Evolutionary conservation across 352 stramenopile species (phyloP).

Genomic region (Pythium monospermum): DNA sequence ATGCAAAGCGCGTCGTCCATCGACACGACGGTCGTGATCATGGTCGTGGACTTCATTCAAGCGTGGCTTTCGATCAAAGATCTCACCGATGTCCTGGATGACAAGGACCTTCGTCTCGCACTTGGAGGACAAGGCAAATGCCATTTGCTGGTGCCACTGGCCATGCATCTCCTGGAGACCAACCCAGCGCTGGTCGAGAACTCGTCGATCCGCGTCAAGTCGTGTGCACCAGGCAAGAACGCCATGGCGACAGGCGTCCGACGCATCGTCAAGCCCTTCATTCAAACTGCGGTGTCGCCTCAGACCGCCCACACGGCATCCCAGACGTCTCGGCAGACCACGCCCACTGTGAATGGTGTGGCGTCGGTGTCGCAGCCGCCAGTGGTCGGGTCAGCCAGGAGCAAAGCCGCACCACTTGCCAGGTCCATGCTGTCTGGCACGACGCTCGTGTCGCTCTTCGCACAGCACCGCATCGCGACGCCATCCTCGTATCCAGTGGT

Average conservation of each 20-base stretch:
- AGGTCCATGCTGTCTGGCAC: too few species aligned
- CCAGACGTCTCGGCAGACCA: too few species aligned
- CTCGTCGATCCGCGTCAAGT: conserved; percentile 3
- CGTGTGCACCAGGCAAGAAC: background rate
- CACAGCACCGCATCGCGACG: too few species aligned
- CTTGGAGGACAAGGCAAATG: background rate
- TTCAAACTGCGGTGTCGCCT: background rate
- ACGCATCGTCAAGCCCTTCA: background rate
- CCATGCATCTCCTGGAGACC: background rate
- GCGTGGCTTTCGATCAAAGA: conserved; percentile 19
- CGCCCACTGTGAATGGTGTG: too few species aligned
- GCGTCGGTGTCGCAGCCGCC: too few species aligned
- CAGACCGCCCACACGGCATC: too few species aligned
- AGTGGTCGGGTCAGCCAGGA: too few species aligned
- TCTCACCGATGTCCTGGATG: conserved; percentile 7
- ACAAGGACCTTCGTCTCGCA: background rate
- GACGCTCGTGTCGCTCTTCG: too few species aligned
- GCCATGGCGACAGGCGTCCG: background rate
- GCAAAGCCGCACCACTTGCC: too few species aligned
- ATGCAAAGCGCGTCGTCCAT: conserved; percentile 25
- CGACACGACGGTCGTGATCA: conserved; percentile 15
- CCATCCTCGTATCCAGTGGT: too few species aligned
- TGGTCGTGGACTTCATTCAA: conserved; percentile 17
- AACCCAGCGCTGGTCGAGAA: background rate
- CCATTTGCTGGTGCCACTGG: background rate